phyloP scores from a whole-genome alignment of 352 stramenopile species.

The Pythium aphanidermatum region DNA sequence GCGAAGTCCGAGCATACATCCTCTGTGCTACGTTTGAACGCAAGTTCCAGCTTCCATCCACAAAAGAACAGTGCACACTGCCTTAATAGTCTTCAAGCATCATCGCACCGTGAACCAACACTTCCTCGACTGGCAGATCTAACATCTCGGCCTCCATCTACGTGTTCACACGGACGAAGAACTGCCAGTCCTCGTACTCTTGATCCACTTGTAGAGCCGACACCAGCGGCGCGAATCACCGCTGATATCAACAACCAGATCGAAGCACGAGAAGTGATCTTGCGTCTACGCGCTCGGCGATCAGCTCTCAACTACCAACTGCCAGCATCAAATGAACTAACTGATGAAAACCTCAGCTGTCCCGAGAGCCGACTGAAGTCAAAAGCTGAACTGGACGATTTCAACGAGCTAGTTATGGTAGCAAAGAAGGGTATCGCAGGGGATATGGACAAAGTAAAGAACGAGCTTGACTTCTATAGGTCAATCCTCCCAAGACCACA shows the following conservation, averaged over 20 bases:
- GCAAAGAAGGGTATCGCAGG: conserved; percentile 30
- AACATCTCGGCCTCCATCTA: not conserved
- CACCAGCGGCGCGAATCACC: not conserved
- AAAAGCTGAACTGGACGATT: conserved; percentile 45
- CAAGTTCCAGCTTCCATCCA: conserved; percentile 32
- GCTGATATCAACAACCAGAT: conserved; percentile 11
- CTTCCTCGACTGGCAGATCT: not conserved
- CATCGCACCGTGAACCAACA: too few species aligned
- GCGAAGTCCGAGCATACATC: not conserved
- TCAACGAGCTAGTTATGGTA: conserved; percentile 43
- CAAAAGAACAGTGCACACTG: conserved; percentile 16
- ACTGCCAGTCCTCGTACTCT: conserved; percentile 15
- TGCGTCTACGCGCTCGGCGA: conserved; percentile 15
- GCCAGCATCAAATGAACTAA: not conserved
- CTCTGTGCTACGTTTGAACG: not conserved
- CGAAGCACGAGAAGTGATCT: conserved; percentile 19
- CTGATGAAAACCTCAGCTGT: not conserved
- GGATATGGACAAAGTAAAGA: conserved; percentile 33
- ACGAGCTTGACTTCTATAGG: conserved; percentile 51
- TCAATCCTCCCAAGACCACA: conserved; percentile 36
- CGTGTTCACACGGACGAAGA: not conserved
- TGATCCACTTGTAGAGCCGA: conserved; percentile 6
- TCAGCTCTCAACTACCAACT: conserved; percentile 1
- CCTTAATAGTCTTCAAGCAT: too few species aligned
- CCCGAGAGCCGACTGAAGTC: conserved; percentile 16